Base-by-base conservation (phyloP, 2,329 filamentous ascomycete genomes). In the Alternaria burnsii region DNA sequence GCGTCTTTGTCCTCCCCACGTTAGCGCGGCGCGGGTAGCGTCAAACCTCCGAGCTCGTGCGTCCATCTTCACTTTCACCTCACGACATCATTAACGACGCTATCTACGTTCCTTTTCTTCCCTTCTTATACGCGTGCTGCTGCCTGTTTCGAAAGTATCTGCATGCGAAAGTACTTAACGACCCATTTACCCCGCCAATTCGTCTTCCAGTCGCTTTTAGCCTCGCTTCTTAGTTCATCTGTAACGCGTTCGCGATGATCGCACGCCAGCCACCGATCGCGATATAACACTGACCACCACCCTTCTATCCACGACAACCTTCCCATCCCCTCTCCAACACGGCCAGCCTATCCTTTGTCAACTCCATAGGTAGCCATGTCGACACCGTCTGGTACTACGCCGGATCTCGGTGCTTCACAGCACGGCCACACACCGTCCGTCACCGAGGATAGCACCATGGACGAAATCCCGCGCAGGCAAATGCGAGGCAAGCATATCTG, bases 401-500 rank as follows among this genome's bases (percentile, higher is more conserved):
- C 63, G 52, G 71, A 68, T 58, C 59, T 63, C 32, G 67, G 60
- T 66, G 69, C 68, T 48, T 55, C 69, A 53, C 72, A 70, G 63
- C 67, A 67, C 47, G 63, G 58, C 43, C 43, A 68, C 24, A 60
- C 62, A 46, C 62, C 67, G 43, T 54, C 63, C 34, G 62, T 66
- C 57, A 65, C 65, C 51, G 68, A 76, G 52, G 68, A 67, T 38
- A 69, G 75, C 58, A 62, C 42, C 63, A 69, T 66, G 55, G 63
- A 64, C 58, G 73, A 75, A 42, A 78, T 79, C 56, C 75, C 78
- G 44, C 74, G 71, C 62, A 72, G 78, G 56, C 77, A 80, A 46
- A 84, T 85, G 83, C 80, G 82, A 80, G 79, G 79, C 78, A 77
- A 73, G 76, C 64, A 59, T 53, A 62, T 59, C 52, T 61, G 61